Conservation (phyloP, 176 grass and related monocot genomes). For the Oryza meridionalis region DNA sequence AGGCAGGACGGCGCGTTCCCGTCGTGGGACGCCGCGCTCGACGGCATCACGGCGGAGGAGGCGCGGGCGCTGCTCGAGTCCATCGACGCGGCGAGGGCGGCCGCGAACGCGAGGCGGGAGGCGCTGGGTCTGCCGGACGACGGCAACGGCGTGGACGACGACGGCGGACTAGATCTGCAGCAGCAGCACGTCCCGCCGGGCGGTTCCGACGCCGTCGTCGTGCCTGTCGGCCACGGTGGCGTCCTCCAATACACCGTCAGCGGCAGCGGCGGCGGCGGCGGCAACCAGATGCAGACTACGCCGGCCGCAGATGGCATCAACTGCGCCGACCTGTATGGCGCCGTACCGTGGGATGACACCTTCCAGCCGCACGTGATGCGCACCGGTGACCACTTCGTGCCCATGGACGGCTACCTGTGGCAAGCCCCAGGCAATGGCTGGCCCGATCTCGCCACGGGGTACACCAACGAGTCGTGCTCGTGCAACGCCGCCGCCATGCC, state of each 20-base stretch:
- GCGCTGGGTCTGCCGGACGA: neutral
- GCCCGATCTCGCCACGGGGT: neutral
- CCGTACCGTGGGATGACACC: neutral
- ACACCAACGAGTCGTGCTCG: neutral
- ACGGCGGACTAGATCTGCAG: neutral
- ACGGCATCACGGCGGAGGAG: neutral
- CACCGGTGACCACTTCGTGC: neutral
- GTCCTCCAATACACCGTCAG: neutral
- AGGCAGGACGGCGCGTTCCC: slow-evolving; percentile 8
- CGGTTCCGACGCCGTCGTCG: neutral
- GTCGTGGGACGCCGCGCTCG: slow-evolving; percentile 31
- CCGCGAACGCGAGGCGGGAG: neutral
- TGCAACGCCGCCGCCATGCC: neutral
- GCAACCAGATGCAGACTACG: neutral
- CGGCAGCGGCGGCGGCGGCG: no score
- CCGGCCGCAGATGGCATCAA: neutral
- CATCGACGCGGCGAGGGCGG: slow-evolving; percentile 22
- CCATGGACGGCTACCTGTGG: neutral
- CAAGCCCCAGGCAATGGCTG: neutral
- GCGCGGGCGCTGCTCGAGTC: neutral
- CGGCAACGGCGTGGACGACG: no score
- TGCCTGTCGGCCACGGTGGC: no score
- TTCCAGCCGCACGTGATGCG: neutral
- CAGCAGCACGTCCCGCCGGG: neutral
- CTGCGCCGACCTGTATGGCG: neutral